Conservation (phyloP, 495 filamentous ascomycete genomes). For the Aspergillus bridgeri region DNA sequence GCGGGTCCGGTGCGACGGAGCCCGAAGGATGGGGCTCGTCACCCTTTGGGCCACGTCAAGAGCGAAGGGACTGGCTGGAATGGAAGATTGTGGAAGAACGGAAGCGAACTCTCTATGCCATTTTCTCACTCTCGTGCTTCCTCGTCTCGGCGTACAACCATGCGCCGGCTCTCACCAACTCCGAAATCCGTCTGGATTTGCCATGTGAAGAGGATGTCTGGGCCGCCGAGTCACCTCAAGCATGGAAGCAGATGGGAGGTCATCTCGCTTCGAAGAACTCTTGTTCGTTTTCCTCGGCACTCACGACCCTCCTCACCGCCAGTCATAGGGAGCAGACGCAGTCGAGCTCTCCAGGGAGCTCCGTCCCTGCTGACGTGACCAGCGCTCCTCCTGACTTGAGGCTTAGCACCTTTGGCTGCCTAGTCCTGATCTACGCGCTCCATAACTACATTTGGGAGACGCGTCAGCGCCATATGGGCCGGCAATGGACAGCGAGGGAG, state of each 20-base stretch:
- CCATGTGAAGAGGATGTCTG: slow-evolving; percentile 95
- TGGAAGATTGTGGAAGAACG: slow-evolving; percentile 91
- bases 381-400: slow-evolving; percentile 65
- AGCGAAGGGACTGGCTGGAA: slow-evolving; percentile 78
- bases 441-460: slow-evolving; percentile 99
- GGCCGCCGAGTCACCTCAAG: slow-evolving; percentile 72
- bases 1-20: slow-evolving; percentile 7
- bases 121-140: slow-evolving; percentile 88
- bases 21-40: slow-evolving; percentile 29
- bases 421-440: slow-evolving; percentile 89
- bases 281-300: slow-evolving; percentile 68
- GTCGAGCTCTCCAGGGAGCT: slow-evolving; percentile 32
- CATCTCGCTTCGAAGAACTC: slow-evolving; percentile 58
- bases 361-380: slow-evolving; percentile 31
- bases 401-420: slow-evolving; percentile 91
- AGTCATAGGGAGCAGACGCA: slow-evolving; percentile 68
- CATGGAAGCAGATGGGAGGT: slow-evolving; percentile 76
- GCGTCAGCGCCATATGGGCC: slow-evolving; percentile 81
- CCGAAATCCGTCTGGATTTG: slow-evolving; percentile 85
- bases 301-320: slow-evolving; percentile 75
- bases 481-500: slow-evolving; percentile 87
- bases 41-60: slow-evolving; percentile 53
- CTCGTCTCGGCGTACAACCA: slow-evolving; percentile 92
- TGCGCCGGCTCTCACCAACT: slow-evolving; percentile 86
- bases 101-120: slow-evolving; percentile 87